These are phyloP conservation scores for Mucor racemosus DNA, from an alignment of 371 early-diverging fungal species.

Conservation along the genomic window DNA sequence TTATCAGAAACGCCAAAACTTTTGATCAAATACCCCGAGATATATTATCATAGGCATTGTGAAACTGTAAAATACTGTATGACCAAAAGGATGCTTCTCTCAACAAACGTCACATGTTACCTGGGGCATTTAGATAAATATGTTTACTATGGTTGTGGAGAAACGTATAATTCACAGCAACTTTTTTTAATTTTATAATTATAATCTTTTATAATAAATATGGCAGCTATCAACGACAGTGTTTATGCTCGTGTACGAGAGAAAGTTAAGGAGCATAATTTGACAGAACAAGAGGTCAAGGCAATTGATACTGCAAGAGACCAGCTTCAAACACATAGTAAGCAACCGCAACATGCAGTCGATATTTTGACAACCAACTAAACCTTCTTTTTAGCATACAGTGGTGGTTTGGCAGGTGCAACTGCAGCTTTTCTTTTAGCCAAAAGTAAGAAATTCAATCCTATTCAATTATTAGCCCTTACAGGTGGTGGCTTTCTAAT, in stretches of 20 bases:
- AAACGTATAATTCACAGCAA: background rate
- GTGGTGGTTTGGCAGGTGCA: slow-evolving; percentile 46
- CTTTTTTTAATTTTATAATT: background rate
- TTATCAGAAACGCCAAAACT: too few species aligned
- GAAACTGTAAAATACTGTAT: too few species aligned
- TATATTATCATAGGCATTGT: too few species aligned
- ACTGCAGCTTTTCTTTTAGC: slow-evolving; percentile 37
- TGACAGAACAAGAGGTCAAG: slow-evolving; percentile 48
- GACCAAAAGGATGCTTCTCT: too few species aligned
- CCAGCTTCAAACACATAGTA: slow-evolving; percentile 46
- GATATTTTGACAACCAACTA: background rate
- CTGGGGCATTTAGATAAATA: background rate
- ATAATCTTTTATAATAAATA: background rate
- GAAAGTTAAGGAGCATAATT: slow-evolving; percentile 45
- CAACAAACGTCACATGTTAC: background rate
- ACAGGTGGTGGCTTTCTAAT: slow-evolving; percentile 50
- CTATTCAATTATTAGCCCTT: slow-evolving; percentile 36
- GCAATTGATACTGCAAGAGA: slow-evolving; percentile 48
- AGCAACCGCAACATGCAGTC: background rate
- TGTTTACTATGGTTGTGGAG: background rate
- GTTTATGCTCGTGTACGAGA: slow-evolving; percentile 45
- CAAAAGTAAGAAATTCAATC: slow-evolving; percentile 38
- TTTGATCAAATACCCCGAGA: too few species aligned
- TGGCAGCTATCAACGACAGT: slow-evolving; percentile 39
- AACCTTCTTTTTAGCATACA: slow-evolving; percentile 28